A percentile compares a stretch with the other conserved stretches of the same genome.
Evolutionary conservation across 1,139 yeast genomes (phyloP).

Genomic region (Debaryomyces subglobosus): DNA sequence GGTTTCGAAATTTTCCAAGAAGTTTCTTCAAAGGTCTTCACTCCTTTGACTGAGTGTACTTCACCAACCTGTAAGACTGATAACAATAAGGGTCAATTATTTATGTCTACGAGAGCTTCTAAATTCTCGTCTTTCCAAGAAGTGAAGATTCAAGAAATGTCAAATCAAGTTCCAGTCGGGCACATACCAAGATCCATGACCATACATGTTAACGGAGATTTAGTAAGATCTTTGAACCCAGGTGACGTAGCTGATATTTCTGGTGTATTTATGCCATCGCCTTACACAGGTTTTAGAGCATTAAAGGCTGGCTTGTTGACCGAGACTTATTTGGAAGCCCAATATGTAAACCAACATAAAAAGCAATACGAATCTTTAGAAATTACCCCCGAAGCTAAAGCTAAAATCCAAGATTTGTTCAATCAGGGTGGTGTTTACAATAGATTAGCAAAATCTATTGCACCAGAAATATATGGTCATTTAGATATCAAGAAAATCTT

Average conservation of each 20-base stretch:
- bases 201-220: slow-evolving; percentile 85
- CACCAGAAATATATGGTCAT: slow-evolving; percentile 97
- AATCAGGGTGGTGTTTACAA: slow-evolving; percentile 73
- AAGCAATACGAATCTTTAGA: slow-evolving; percentile 76
- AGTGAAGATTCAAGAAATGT: slow-evolving; percentile 89
- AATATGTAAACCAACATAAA: slow-evolving; percentile 82
- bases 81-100: slow-evolving; percentile 84
- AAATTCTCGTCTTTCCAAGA: slow-evolving; percentile 96
- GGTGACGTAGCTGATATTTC: slow-evolving; percentile 94
- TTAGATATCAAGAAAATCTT: slow-evolving; percentile 91
- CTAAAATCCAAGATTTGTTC: slow-evolving; percentile 53
- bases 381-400: slow-evolving; percentile 58
- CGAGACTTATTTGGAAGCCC: slow-evolving; percentile 92
- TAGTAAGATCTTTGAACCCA: slow-evolving; percentile 86
- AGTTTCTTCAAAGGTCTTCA: slow-evolving; percentile 79
- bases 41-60: slow-evolving; percentile 85
- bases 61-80: slow-evolving; percentile 79
- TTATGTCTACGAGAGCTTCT: slow-evolving; percentile 93
- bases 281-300: slow-evolving; percentile 94
- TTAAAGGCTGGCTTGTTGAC: slow-evolving; percentile 90
- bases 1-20: slow-evolving; percentile 97
- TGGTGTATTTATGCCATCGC: slow-evolving; percentile 91
- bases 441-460: slow-evolving; percentile 83
- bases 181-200: slow-evolving; percentile 90
- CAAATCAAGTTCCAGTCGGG: slow-evolving; percentile 97